Percentiles rank a stretch among this genome's conserved stretches.
Conservation (phyloP, 805 yeast genomes). For the Schwanniomyces occidentalis region DNA sequence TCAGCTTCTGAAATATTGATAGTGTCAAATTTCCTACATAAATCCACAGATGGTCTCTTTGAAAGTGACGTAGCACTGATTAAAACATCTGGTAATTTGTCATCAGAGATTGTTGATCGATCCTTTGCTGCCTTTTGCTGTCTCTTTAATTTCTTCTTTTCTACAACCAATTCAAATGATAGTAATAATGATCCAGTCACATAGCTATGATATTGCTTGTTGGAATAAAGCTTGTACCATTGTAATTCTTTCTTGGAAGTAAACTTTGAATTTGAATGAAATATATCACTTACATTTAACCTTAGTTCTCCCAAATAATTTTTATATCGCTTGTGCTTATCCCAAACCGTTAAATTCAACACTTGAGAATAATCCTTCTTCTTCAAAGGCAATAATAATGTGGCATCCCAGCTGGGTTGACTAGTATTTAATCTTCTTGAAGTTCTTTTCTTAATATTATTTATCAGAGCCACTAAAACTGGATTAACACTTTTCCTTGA, state of each 20-base stretch:
- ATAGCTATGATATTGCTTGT: constrained; percentile 37
- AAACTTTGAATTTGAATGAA: constrained; percentile 15
- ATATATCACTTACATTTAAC: constrained; percentile 28
- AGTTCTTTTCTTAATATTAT: constrained; percentile 28
- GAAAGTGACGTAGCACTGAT: constrained; percentile 5
- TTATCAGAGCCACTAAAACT: constrained; percentile 35
- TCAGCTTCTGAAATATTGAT: constrained; percentile 9
- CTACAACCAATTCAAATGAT: constrained; percentile 39
- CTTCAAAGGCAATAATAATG: constrained; percentile 30
- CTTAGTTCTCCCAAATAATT: constrained; percentile 43
- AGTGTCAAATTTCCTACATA: constrained; percentile 7
- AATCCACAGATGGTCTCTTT: constrained; percentile 2
- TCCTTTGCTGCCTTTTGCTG: constrained; percentile 3
- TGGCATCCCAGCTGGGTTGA: constrained; percentile 44
- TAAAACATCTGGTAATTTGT: constrained; percentile 1
- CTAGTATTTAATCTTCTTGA: constrained; percentile 30
- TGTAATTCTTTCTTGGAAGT: constrained; percentile 27
- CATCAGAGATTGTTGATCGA: not conserved
- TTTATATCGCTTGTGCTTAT: constrained; percentile 35
- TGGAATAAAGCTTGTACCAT: constrained; percentile 49
- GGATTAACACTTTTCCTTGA: constrained; percentile 32
- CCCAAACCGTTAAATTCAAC: constrained; percentile 39
- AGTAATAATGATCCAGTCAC: constrained; percentile 50
- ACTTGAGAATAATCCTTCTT: constrained; percentile 28
- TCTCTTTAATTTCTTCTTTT: constrained; percentile 11